Percentiles rank a stretch among this genome's conserved stretches.
phyloP scores from a whole-genome alignment of 129 eudicot species.

The Kitagawia praeruptora region DNA sequence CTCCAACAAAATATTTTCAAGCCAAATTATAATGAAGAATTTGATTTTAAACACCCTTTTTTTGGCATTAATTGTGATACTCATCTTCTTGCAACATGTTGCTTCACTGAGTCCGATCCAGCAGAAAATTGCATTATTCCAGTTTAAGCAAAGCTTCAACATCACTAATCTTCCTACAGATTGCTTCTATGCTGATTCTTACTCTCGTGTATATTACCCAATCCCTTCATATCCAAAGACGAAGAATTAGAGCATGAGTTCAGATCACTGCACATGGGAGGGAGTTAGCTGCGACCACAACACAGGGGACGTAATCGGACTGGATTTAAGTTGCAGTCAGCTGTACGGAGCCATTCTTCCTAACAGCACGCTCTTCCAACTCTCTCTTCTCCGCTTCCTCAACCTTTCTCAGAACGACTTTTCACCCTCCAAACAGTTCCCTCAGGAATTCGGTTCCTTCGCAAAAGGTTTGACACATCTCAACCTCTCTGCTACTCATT shows the following conservation, averaged over 20 bases:
- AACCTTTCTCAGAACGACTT: slow-evolving; percentile 12
- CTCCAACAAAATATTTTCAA: too few species aligned
- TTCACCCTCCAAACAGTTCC: background rate
- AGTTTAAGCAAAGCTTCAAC: background rate
- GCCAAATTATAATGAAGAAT: background rate
- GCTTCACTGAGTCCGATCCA: background rate
- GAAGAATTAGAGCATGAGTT: background rate
- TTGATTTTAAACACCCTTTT: too few species aligned
- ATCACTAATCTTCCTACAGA: background rate
- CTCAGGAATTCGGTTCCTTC: slow-evolving; percentile 7
- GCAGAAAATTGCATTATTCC: background rate
- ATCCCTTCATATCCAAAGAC: background rate
- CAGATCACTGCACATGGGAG: slow-evolving; percentile 9
- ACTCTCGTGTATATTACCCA: too few species aligned
- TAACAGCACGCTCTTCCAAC: slow-evolving; percentile 10
- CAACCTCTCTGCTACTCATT: background rate
- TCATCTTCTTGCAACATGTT: background rate
- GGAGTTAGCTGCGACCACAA: slow-evolving; percentile 12
- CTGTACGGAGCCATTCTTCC: slow-evolving; percentile 10
- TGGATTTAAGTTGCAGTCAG: slow-evolving; percentile 13
- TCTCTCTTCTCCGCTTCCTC: slow-evolving; percentile 15
- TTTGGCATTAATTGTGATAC: background rate
- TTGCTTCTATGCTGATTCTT: too few species aligned
- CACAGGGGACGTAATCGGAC: slow-evolving; percentile 15
- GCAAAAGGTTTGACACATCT: slow-evolving; percentile 21